phyloP scores from a whole-genome alignment of 257 asterid species.

The Craterostigma plantagineum region DNA sequence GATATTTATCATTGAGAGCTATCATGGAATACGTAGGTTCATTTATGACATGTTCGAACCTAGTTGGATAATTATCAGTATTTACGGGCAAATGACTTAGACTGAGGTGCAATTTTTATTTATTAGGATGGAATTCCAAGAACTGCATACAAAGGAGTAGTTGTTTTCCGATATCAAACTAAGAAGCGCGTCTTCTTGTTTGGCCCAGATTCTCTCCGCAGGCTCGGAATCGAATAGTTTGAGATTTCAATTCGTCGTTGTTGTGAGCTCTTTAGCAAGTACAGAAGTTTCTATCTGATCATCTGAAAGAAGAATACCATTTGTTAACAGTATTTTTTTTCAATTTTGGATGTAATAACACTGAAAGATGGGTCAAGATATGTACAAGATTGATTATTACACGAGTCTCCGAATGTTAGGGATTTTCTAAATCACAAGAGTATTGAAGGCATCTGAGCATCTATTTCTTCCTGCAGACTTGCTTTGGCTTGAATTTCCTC shows the following conservation, averaged over 20 bases:
- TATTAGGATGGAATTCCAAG: conserved; percentile 85
- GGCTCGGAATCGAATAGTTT: conserved; percentile 38
- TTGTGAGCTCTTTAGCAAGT: too few species aligned
- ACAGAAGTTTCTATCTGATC: too few species aligned
- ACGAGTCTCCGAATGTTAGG: too few species aligned
- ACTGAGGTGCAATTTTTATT: too few species aligned
- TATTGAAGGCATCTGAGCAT: conserved; percentile 19
- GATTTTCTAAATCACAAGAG: conserved; percentile 10
- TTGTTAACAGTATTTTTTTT: too few species aligned
- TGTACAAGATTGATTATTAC: too few species aligned
- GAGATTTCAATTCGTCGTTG: too few species aligned
- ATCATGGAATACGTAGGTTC: conserved; percentile 2
- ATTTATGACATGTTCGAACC: not conserved
- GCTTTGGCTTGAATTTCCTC: conserved; percentile 10
- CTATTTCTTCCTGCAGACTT: conserved; percentile 12
- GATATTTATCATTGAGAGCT: not conserved
- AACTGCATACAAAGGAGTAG: conserved; percentile 80
- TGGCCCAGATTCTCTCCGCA: conserved; percentile 60
- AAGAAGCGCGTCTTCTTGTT: conserved; percentile 72
- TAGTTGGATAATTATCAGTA: too few species aligned
- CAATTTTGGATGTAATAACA: too few species aligned
- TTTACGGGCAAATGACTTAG: too few species aligned
- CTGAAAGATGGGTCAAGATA: too few species aligned
- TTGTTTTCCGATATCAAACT: conserved; percentile 59
- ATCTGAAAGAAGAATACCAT: too few species aligned